Evolutionary conservation across 2,329 filamentous ascomycete species (phyloP).

Genomic region (Paecilomyces dactylethromorphus): DNA sequence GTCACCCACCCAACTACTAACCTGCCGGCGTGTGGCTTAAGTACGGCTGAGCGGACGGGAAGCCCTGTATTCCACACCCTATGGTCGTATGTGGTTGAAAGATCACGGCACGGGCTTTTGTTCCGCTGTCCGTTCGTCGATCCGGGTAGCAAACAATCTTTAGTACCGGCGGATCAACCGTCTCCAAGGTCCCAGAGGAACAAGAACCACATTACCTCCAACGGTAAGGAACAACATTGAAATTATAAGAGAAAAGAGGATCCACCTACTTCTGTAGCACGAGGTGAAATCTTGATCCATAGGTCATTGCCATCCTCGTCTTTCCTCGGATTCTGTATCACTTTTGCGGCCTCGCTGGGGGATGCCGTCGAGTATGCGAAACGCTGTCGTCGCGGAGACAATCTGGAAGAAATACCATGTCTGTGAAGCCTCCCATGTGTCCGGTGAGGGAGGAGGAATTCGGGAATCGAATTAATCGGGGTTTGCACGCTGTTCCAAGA

Average conservation of each 20-base stretch:
- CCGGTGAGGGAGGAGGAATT: constrained; percentile 7
- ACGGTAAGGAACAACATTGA: background rate
- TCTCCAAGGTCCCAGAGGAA: background rate
- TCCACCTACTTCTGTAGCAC: constrained; percentile 65
- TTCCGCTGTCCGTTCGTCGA: background rate
- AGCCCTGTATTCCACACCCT: constrained; percentile 42
- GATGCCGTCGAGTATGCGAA: constrained; percentile 30
- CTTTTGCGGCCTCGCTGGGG: constrained; percentile 32
- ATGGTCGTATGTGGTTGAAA: constrained; percentile 35
- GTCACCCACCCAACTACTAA: constrained; percentile 44
- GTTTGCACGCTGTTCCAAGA: constrained; percentile 15
- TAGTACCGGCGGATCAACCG: background rate
- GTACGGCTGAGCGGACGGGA: constrained; percentile 42
- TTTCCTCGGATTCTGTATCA: constrained; percentile 60
- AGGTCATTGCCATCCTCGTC: constrained; percentile 83
- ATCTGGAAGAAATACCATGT: background rate
- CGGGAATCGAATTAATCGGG: constrained; percentile 2
- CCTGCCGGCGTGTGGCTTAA: constrained; percentile 40
- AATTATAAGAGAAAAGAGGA: background rate
- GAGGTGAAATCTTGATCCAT: constrained; percentile 72
- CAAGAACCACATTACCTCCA: background rate
- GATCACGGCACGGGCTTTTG: constrained; percentile 8
- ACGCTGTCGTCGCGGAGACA: constrained; percentile 10
- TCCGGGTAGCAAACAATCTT: background rate
- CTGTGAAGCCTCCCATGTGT: background rate